Evolutionary conservation across 345 rosid genomes (phyloP).

Genomic region (Sisymbrium altissimum): DNA sequence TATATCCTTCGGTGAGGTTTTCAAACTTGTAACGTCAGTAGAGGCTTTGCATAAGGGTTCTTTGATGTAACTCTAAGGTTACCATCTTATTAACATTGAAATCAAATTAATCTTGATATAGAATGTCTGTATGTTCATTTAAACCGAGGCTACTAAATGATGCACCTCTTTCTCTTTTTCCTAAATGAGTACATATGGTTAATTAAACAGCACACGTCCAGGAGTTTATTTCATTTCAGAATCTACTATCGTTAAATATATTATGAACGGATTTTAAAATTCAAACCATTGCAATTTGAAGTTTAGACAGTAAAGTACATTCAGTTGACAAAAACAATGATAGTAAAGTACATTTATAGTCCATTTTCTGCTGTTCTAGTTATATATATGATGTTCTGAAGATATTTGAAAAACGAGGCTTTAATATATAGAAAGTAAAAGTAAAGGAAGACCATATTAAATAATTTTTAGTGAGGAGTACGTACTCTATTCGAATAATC

Average conservation of each 20-base stretch:
- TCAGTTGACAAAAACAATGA: no score
- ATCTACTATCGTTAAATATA: background rate
- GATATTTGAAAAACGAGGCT: background rate
- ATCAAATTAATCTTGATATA: slow-evolving; percentile 3
- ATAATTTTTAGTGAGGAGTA: background rate
- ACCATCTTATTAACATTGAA: slow-evolving; percentile 1
- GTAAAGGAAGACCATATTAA: background rate
- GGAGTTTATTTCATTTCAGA: background rate
- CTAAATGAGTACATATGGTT: background rate
- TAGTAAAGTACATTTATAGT: background rate
- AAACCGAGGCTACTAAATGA: background rate
- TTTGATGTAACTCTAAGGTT: slow-evolving; percentile 8
- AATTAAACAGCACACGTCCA: background rate
- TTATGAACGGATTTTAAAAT: background rate
- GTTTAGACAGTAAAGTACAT: background rate
- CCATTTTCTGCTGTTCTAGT: background rate
- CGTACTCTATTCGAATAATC: background rate
- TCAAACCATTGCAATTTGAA: background rate
- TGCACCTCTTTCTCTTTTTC: background rate
- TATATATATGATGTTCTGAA: background rate
- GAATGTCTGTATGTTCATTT: background rate
- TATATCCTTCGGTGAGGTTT: slow-evolving; percentile 5
- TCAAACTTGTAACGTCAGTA: slow-evolving; percentile 8
- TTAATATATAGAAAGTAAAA: slow-evolving; percentile 3
- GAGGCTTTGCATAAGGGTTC: slow-evolving; percentile 11